phyloP scores from a whole-genome alignment of 2,329 filamentous ascomycete species.

The Ophiostoma ulmi region DNA sequence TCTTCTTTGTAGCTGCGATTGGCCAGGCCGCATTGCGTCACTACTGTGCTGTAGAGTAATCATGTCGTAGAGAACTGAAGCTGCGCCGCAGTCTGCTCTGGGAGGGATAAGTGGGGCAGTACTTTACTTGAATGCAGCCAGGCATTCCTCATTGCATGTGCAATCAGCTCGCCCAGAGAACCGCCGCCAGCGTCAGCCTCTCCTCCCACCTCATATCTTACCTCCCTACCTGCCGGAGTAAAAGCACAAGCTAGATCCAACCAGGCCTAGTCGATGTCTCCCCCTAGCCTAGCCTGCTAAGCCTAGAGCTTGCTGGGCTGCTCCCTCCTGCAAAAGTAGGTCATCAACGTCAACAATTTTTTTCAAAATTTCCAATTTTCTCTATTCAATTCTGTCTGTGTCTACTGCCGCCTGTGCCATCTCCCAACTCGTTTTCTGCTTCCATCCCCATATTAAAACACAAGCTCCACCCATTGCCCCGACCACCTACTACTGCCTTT shows the following conservation, averaged over 20 bases:
- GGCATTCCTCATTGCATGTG: neutral
- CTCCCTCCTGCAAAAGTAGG: conserved; percentile 2
- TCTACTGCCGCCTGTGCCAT: neutral
- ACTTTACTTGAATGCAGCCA: neutral
- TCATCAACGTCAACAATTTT: conserved; percentile 22
- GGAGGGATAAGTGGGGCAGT: neutral
- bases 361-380: neutral
- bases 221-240: neutral
- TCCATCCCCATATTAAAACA: neutral
- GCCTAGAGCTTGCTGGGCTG: neutral
- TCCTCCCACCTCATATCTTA: no score
- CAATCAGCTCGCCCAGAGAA: neutral
- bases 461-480: neutral
- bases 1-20: neutral
- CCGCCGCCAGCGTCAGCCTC: no score
- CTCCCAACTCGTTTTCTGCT: neutral
- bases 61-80: neutral
- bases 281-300: neutral
- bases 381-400: neutral
- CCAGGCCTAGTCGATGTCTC: neutral
- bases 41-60: neutral
- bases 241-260: neutral
- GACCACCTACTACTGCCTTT: conserved; percentile 1
- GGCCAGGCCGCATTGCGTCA: neutral
- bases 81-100: neutral